Conservation (phyloP, 2,329 filamentous ascomycete species). For the Talaromyces amestolkiae region DNA sequence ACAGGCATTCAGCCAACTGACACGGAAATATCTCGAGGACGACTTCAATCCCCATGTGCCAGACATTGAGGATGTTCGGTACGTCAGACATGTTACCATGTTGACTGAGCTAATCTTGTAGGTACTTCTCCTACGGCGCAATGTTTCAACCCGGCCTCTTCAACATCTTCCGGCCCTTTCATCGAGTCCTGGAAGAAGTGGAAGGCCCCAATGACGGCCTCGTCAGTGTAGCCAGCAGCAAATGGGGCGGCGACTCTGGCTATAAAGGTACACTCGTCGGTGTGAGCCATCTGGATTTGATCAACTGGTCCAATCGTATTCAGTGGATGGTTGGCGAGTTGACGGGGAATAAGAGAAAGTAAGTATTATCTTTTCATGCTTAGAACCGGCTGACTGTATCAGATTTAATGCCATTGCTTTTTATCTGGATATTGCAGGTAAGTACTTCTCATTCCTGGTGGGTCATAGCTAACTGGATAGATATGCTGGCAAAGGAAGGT, state of each 20-base stretch:
- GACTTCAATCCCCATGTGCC: conserved; percentile 60
- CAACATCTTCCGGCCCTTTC: conserved; percentile 57
- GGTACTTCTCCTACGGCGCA: conserved; percentile 64
- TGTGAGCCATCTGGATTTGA: conserved; percentile 63
- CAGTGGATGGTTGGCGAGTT: conserved; percentile 59
- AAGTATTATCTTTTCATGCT: conserved; percentile 23
- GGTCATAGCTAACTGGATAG: conserved; percentile 22
- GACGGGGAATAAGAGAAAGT: conserved; percentile 56
- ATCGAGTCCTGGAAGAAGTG: conserved; percentile 51
- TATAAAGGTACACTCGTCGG: conserved; percentile 64
- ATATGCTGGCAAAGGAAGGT: conserved; percentile 70
- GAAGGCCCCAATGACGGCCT: conserved; percentile 64
- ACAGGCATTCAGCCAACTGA: conserved; percentile 56
- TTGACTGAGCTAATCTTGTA: conserved; percentile 24
- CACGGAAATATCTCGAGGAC: conserved; percentile 56
- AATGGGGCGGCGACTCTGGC: conserved; percentile 53
- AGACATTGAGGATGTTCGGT: conserved; percentile 53
- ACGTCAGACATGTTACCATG: conserved; percentile 20
- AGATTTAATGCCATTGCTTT: conserved; percentile 65
- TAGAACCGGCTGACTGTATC: neutral
- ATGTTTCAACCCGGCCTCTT: conserved; percentile 55
- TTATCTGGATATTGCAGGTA: conserved; percentile 65
- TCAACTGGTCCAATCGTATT: conserved; percentile 64
- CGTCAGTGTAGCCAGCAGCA: conserved; percentile 58
- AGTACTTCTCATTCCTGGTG: conserved; percentile 19